phyloP scores from a whole-genome alignment of 2,329 filamentous ascomycete species.

The Aspergillus sp. region DNA sequence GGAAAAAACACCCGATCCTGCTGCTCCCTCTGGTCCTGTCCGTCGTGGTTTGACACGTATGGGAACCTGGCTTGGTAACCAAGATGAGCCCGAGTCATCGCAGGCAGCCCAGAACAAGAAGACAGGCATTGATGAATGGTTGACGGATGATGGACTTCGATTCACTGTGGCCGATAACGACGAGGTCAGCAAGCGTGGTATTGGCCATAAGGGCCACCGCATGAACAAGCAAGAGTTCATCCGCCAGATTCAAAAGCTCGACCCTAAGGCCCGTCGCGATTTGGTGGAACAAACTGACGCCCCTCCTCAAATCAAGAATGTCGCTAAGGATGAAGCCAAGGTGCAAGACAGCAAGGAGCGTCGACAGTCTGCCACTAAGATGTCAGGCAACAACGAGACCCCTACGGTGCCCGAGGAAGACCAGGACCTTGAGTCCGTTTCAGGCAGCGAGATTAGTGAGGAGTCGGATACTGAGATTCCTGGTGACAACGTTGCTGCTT shows the following conservation, averaged over 20 bases:
- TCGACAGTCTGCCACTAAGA: constrained; percentile 15
- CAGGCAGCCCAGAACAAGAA: constrained; percentile 23
- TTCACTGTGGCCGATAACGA: constrained; percentile 54
- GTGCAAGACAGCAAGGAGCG: constrained; percentile 21
- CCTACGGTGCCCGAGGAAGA: constrained; percentile 6
- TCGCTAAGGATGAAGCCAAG: constrained; percentile 27
- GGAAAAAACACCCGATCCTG: constrained; percentile 17
- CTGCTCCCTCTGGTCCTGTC: constrained; percentile 31
- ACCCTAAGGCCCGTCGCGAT: constrained; percentile 53
- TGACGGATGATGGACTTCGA: constrained; percentile 50
- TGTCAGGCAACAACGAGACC: constrained; percentile 8
- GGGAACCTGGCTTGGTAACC: constrained; percentile 53
- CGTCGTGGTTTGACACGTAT: constrained; percentile 53
- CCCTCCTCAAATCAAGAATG: constrained; percentile 34
- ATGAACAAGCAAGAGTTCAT: constrained; percentile 65
- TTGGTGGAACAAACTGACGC: constrained; percentile 39
- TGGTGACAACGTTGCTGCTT: constrained; percentile 32
- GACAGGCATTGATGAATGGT: constrained; percentile 26
- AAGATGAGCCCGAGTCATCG: constrained; percentile 28
- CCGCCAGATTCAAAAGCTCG: constrained; percentile 55
- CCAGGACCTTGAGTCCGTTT: constrained; percentile 16
- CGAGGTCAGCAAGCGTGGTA: constrained; percentile 28
- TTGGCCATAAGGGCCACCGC: constrained; percentile 48
- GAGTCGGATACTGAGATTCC: constrained; percentile 20
- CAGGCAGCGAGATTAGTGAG: constrained; percentile 19